Evolutionary conservation across 2,329 filamentous ascomycete genomes (phyloP), one percentile per base, ranked within the genome.

Genomic region (Phialemoniopsis sp.): DNA sequence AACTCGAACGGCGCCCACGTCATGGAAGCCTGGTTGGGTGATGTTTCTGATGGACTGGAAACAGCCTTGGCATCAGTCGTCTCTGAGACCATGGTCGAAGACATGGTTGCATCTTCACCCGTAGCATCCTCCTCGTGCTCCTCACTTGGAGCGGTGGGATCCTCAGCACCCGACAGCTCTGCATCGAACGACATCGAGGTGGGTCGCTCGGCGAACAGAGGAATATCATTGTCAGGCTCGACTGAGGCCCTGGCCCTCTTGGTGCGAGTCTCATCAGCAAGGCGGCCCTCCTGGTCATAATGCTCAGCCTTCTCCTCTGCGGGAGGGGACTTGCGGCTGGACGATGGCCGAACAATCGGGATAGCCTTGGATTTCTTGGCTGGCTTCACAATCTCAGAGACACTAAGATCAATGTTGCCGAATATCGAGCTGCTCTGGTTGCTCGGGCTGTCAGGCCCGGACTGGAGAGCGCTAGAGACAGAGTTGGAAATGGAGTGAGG

Each of bases 311-410:
- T 51, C 19, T 58, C 57, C 9, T 58, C 47, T 26, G 2, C 16
- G 3, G 29, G 14, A 3, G 47, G 40, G 2, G 59, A 55, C 13
- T 61, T 56, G 3, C 58, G 61, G 50, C 68, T 80, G 50, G 70
- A 80, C 41, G 80, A 71, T 2, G 87, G 86, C 30, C 73, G 73
- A 9, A 91, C 64, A 46, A 95, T 94, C 0, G 89, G 86, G 39
- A 95, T 77, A 9, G 89, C 89, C 64, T 93, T 96, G 5, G 83
- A 87, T 50, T 80, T 81, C 63, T 86, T 89, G 1, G 65, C 59
- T 7, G 82, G 76, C 52, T 85, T 85, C 19, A 78, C 64, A 36
- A 80, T 73, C 16, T 87, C 81, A 13, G 74, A 71, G 26, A 72
- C 60, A 39, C 71, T 76, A 26, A 86, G 64, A 46, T 80, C 76